These are phyloP conservation scores for Huiozyma sinensis DNA, from an alignment of 805 yeast species.

Conservation along the genomic window DNA sequence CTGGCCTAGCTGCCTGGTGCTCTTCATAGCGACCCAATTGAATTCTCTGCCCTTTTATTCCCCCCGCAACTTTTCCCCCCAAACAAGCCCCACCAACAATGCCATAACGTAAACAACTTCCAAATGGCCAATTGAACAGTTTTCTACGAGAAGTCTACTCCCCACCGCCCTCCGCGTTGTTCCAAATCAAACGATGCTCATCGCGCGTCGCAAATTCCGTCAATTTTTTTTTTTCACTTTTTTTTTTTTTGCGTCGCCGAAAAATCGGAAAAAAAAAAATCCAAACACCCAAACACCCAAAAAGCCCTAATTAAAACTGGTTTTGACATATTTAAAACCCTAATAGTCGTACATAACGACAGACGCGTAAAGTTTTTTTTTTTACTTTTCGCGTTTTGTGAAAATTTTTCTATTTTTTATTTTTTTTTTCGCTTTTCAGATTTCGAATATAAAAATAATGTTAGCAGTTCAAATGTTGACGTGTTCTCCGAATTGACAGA, in stretches of 20 bases:
- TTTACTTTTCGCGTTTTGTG: not conserved
- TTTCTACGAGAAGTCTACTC: not conserved
- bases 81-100: too few relatives aligned
- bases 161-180: not conserved
- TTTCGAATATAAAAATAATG: too few relatives aligned
- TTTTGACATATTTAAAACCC: not conserved
- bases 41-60: too few relatives aligned
- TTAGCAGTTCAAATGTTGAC: too few relatives aligned
- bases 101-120: too few relatives aligned
- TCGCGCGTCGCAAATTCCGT: not conserved
- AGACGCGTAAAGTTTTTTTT: not conserved
- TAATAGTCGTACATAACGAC: not conserved
- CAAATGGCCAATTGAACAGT: not conserved
- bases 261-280: not conserved
- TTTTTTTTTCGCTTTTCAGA: too few relatives aligned
- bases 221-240: too few relatives aligned
- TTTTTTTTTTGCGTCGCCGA: not conserved
- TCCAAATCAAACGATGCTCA: not conserved
- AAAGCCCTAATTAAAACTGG: not conserved
- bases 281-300: not conserved
- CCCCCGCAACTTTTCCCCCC: too few relatives aligned
- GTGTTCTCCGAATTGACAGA: too few relatives aligned
- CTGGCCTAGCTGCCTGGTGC: slow-evolving; percentile 18
- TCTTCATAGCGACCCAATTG: slow-evolving; percentile 2
- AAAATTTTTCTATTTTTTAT: not conserved